Evolutionary conservation across 2,329 filamentous ascomycete genomes (phyloP).

Genomic region (Chaetomium strumarium): DNA sequence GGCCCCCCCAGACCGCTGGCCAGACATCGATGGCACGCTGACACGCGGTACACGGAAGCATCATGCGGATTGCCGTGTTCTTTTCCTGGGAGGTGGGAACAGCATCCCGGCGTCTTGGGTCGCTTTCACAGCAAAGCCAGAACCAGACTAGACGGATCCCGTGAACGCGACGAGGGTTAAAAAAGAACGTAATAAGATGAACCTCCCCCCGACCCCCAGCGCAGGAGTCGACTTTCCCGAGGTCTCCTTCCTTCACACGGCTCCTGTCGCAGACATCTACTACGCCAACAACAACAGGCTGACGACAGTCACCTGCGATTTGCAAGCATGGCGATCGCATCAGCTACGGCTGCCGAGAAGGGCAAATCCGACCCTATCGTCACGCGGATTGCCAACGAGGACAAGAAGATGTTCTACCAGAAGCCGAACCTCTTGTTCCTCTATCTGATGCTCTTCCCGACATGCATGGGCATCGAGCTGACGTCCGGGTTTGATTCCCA

Average conservation of each 20-base stretch:
- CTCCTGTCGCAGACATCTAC: not conserved
- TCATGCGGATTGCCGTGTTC: not conserved
- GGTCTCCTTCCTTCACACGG: not conserved
- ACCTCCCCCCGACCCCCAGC: not conserved
- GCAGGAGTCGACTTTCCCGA: too few relatives aligned
- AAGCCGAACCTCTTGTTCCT: constrained; percentile 53
- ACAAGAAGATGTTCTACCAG: constrained; percentile 46
- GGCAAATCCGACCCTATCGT: constrained; percentile 33
- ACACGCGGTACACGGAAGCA: too few relatives aligned
- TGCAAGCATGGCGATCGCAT: constrained; percentile 14
- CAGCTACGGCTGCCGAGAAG: constrained; percentile 13
- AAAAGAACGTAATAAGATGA: too few relatives aligned
- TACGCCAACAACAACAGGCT: too few relatives aligned
- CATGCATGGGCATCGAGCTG: constrained; percentile 55
- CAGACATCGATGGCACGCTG: too few relatives aligned
- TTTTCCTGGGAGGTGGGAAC: constrained; percentile 6
- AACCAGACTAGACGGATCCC: constrained; percentile 5
- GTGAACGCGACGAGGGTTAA: constrained; percentile 12
- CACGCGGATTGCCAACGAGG: constrained; percentile 33
- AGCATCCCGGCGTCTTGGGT: constrained; percentile 13
- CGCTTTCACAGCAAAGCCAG: constrained; percentile 3
- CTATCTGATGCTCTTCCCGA: constrained; percentile 53
- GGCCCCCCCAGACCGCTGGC: not conserved
- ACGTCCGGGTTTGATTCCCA: constrained; percentile 41
- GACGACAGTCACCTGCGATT: not conserved